These are phyloP conservation scores for Malus sieversii DNA, from an alignment of 306 rosid species.

Conservation along the genomic window DNA sequence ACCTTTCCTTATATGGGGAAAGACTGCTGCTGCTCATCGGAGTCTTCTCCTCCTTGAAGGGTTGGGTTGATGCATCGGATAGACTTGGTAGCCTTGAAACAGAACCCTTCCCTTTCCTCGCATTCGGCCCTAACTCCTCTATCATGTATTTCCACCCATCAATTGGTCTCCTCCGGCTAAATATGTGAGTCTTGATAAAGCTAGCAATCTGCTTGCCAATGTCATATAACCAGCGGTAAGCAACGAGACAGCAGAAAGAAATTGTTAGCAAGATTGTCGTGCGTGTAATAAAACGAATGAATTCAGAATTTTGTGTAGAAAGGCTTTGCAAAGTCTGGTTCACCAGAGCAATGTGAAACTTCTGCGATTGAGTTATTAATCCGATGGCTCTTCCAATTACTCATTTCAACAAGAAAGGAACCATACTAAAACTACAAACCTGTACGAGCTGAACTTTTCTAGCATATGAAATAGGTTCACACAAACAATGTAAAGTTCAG, in stretches of 20 bases:
- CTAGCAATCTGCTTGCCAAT: conserved; percentile 74
- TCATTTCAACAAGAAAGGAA: background rate
- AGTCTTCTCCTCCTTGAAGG: conserved; percentile 70
- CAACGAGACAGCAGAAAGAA: background rate
- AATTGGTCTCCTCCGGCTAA: conserved; percentile 86
- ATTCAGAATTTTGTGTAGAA: background rate
- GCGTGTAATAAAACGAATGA: background rate
- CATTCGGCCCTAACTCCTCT: conserved; percentile 94
- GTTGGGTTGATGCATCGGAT: conserved; percentile 85
- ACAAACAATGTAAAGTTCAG: background rate
- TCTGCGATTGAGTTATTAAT: background rate
- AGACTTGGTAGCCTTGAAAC: conserved; percentile 75
- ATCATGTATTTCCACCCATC: conserved; percentile 99
- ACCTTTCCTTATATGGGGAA: conserved; percentile 34
- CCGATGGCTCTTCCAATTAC: background rate
- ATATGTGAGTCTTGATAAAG: conserved; percentile 88
- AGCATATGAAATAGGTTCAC: background rate
- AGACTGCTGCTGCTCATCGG: conserved; percentile 26
- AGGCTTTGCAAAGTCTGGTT: background rate
- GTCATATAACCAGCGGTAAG: background rate
- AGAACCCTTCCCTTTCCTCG: conserved; percentile 83
- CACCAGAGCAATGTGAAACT: background rate
- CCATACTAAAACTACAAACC: background rate
- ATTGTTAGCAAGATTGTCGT: background rate
- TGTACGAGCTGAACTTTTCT: background rate